phyloP scores from a whole-genome alignment of 768 basidiomycete genomes.

The Mrakia hoshinonis region DNA sequence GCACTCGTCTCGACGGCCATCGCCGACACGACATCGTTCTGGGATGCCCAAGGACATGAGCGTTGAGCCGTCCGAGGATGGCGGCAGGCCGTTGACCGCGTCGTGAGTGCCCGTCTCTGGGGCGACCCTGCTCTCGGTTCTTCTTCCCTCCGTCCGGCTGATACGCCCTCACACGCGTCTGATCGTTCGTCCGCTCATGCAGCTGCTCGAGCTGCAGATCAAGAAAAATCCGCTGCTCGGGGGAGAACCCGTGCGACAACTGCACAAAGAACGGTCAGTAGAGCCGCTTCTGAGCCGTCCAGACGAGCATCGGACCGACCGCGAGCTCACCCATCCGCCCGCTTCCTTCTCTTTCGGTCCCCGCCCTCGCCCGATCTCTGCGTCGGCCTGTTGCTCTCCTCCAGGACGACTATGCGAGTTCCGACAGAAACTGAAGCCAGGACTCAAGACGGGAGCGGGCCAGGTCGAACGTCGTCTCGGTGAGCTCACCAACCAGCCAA shows the following conservation, averaged over 20 bases:
- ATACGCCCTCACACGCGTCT: neutral
- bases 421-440: slow-evolving; percentile 12
- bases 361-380: slow-evolving; percentile 69
- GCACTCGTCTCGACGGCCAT: too few relatives aligned
- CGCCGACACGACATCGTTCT: too few relatives aligned
- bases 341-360: slow-evolving; percentile 73
- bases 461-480: slow-evolving; percentile 7
- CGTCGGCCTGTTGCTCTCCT: neutral
- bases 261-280: neutral
- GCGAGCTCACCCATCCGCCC: neutral
- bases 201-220: neutral
- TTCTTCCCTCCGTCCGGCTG: neutral
- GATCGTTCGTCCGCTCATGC: neutral
- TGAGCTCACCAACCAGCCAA: neutral
- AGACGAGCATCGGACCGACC: too few relatives aligned
- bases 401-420: slow-evolving; percentile 7
- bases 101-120: too few relatives aligned
- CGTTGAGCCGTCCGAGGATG: too few relatives aligned
- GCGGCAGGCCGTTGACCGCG: too few relatives aligned
- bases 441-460: slow-evolving; percentile 13
- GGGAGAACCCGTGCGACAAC: neutral
- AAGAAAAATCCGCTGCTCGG: neutral
- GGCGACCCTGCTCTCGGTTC: too few relatives aligned
- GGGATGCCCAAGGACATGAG: too few relatives aligned
- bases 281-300: too few relatives aligned